Evolutionary conservation across 805 yeast species (phyloP).

Genomic region (Kodamaea restingae): DNA sequence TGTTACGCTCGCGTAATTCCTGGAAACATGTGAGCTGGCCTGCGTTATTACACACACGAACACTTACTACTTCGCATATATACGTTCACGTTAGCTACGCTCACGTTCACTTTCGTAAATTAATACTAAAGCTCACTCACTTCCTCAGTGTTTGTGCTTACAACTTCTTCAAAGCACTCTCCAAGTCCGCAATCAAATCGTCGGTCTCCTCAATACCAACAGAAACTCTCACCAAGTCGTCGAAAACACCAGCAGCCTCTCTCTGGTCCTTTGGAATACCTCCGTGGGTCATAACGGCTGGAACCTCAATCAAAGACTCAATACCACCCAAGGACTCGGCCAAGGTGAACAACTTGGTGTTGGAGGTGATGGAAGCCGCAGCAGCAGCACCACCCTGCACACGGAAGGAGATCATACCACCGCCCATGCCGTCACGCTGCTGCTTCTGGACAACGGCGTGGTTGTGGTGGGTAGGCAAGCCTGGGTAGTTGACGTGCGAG

Average conservation of each 20-base stretch:
- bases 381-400: slow-evolving; percentile 76
- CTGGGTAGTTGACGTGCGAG: slow-evolving; percentile 76
- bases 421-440: slow-evolving; percentile 82
- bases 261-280: slow-evolving; percentile 79
- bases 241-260: slow-evolving; percentile 76
- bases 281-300: slow-evolving; percentile 90
- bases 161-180: slow-evolving; percentile 54
- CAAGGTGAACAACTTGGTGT: slow-evolving; percentile 73
- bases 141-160: too few relatives aligned
- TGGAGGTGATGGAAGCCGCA: slow-evolving; percentile 68
- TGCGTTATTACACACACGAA: too few relatives aligned
- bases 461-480: slow-evolving; percentile 61
- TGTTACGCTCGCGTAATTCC: too few relatives aligned
- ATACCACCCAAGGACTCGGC: slow-evolving; percentile 92
- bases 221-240: slow-evolving; percentile 65
- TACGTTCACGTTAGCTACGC: too few relatives aligned
- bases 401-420: slow-evolving; percentile 89
- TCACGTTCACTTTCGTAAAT: too few relatives aligned
- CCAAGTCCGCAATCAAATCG: slow-evolving; percentile 35
- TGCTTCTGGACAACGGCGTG: slow-evolving; percentile 64
- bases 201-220: slow-evolving; percentile 31
- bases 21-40: too few relatives aligned
- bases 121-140: too few relatives aligned
- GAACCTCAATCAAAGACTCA: slow-evolving; percentile 81
- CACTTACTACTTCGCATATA: too few relatives aligned